Evolutionary conservation across 2,329 filamentous ascomycete species (phyloP), one percentile per base, ranked within the genome.

Genomic region (Hypoxylon sp.): DNA sequence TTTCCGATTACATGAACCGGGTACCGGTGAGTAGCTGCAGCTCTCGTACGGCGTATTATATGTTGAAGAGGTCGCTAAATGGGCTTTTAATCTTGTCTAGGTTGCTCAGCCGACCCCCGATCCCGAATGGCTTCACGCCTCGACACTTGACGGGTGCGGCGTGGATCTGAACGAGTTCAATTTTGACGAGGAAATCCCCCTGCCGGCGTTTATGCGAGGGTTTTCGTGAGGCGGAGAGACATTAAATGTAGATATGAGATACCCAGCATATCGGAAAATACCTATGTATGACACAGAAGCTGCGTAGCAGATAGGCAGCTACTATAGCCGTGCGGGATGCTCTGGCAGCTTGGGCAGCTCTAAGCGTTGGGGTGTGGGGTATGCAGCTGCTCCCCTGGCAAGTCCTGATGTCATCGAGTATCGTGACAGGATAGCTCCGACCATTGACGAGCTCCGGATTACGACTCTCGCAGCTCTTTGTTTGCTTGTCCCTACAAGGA

Each of bases 381-480:
- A n/a, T n/a, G n/a, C n/a, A n/a, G n/a, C n/a, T n/a, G n/a, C n/a
- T n/a, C n/a, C n/a, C n/a, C n/a, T n/a, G n/a, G n/a, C n/a, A n/a
- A n/a, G n/a, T n/a, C n/a, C n/a, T n/a, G n/a, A 29, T 3, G 27
- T 11, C 27, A 11, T 11, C 27, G 27, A 29, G 13, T 9, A 4
- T 27, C 2, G 26, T 35, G 21, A 37, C 21, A 31, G 41, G 15
- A 55, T 37, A 65, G 66, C 61, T 65, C 43, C 51, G 46, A 27
- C 70, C 69, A 72, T 23, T 71, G 56, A 67, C 45, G 54, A 63
- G 65, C 58, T 58, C 54, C 17, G 62, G 63, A 72, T 72, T 72
- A 71, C 52, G 64, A 62, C 42, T 59, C 33, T 27, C 7, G 43
- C 48, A n/a, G n/a, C n/a, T n/a, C n/a, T n/a, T n/a, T n/a, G n/a